Evolutionary conservation across 805 yeast genomes (phyloP), one percentile per base, ranked within the genome.

Genomic region (Ogataea corticis): DNA sequence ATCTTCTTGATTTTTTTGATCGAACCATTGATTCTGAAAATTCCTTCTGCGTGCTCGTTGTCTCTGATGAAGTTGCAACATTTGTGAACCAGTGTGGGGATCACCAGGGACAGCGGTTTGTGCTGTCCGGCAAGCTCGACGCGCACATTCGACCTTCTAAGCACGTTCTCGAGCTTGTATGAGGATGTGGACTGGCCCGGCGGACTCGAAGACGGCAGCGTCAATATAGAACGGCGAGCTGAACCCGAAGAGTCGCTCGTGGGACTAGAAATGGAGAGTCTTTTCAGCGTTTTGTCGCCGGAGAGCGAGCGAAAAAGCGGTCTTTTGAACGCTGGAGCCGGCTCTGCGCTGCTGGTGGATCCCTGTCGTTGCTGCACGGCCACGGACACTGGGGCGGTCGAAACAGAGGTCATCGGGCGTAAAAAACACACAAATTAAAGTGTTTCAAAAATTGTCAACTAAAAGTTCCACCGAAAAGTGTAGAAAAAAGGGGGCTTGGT

Each of bases 21-120:
- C 11, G 68, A 57, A 6, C 70, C 69, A 47, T 67, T 67, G 45
- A 68, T 61, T 48, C 72, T 50, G 46, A 68, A 68, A n/a, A 67
- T 54, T 11, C 72, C 72, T 50, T 68, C 69, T 4, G 56, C 51
- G 3, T 59, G 61, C 1, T 52, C 60, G 33, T 52, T 45, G 1
- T 41, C 33, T 12, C 46, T 33, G 13, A 68, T 57, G 44, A 50
- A 66, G 17, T 54, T 38, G 41, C 69, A 63, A 47, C 70, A 65
- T 45, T 62, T 65, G 29, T 56, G 51, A 4, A 66, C 67, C 21
- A 63, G 21, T 2, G 58, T 50, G 10, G 72, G 72, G 12, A 67
- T 52, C 16, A 39, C 48, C 25, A 52, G 28, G 1, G 42, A 36
- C 12, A 27, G 39, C 18, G 38, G 39, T 17, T 28, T 15, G 12